Evolutionary conservation across 2,329 filamentous ascomycete genomes (phyloP).

Genomic region (Ascochyta viciae-villosae): DNA sequence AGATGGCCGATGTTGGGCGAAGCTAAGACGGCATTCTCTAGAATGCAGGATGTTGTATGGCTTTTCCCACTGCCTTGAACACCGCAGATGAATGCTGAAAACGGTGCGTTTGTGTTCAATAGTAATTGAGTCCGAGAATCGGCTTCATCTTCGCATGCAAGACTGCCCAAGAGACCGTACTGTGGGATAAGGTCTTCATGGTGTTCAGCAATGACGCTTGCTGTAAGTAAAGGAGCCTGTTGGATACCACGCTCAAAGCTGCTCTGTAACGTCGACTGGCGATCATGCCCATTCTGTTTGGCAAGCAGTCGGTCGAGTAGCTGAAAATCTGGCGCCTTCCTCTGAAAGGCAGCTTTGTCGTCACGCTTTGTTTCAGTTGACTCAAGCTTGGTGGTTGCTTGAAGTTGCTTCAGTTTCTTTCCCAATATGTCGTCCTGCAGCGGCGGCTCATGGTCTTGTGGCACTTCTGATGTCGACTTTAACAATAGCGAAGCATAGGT

Average conservation of each 20-base stretch:
- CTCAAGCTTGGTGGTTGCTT: neutral
- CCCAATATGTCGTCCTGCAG: neutral
- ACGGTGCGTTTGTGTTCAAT: constrained; percentile 63
- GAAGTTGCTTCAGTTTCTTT: constrained; percentile 5
- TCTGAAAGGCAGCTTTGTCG: neutral
- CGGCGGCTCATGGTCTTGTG: too few relatives aligned
- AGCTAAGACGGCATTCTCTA: constrained; percentile 54
- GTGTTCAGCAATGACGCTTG: constrained; percentile 5
- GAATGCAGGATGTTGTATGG: constrained; percentile 65
- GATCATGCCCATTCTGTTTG: neutral
- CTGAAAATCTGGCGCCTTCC: constrained; percentile 1
- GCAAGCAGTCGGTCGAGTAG: constrained; percentile 3
- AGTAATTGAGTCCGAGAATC: constrained; percentile 43
- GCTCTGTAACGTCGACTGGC: neutral
- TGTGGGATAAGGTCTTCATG: constrained; percentile 22
- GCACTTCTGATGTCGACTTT: too few relatives aligned
- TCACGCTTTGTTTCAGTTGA: neutral
- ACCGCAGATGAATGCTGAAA: constrained; percentile 68
- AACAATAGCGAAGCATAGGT: too few relatives aligned
- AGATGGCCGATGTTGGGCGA: constrained; percentile 54
- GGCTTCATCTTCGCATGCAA: neutral
- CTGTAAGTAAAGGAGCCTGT: constrained; percentile 19
- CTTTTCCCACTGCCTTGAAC: constrained; percentile 69
- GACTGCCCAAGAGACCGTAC: constrained; percentile 18
- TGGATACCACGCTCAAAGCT: constrained; percentile 9